Conservation (phyloP, 2,329 filamentous ascomycete species). For the Cylindrodendrum hubeiense region DNA sequence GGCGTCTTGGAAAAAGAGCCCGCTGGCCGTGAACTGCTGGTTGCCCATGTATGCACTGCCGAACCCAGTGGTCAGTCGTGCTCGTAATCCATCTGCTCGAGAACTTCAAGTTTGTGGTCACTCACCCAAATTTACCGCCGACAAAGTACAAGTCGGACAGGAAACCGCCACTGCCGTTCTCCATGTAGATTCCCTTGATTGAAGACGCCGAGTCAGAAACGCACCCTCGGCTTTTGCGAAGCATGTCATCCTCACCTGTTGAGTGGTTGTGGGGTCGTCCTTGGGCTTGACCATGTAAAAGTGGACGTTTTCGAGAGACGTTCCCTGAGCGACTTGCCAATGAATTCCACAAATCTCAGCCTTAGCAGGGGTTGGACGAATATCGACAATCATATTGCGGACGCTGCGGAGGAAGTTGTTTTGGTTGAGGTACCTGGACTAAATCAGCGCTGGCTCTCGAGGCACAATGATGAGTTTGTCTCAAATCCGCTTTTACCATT, state of each 20-base stretch:
- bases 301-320: constrained; percentile 62
- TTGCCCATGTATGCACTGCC: constrained; percentile 58
- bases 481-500: background rate
- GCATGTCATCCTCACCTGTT: constrained; percentile 26
- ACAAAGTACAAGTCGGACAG: constrained; percentile 72
- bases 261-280: constrained; percentile 20
- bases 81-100: background rate
- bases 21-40: constrained; percentile 76
- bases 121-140: constrained; percentile 65
- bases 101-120: background rate
- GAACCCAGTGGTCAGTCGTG: constrained; percentile 49
- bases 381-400: constrained; percentile 74
- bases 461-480: background rate
- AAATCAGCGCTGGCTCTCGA: constrained; percentile 38
- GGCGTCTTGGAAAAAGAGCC: constrained; percentile 68
- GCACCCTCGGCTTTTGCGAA: background rate
- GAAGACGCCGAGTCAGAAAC: background rate
- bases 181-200: constrained; percentile 41
- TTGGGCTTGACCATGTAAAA: constrained; percentile 56
- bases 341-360: constrained; percentile 62
- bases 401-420: constrained; percentile 75
- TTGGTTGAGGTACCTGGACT: constrained; percentile 44
- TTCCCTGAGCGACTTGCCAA: constrained; percentile 72
- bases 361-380: constrained; percentile 45
- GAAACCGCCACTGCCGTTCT: constrained; percentile 54